Evolutionary conservation across 768 basidiomycete species (phyloP), one percentile per base, ranked within the genome.

Genomic region (Phanerodontia chrysosporium): DNA sequence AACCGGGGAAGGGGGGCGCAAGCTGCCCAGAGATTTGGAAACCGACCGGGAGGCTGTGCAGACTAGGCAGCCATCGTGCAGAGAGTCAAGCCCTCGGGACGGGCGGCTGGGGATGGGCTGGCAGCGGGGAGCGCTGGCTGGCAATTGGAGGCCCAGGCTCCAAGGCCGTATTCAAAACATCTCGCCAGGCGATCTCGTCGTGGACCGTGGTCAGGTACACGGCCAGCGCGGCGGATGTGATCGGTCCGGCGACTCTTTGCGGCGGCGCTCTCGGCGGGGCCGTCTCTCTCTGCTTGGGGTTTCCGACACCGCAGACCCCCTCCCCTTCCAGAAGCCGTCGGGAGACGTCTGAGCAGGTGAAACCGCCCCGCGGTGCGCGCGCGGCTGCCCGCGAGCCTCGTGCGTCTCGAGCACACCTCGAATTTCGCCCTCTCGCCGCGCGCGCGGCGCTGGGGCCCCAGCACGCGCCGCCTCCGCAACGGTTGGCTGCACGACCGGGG

Each of bases 201-300:
- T 10, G 49, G 6, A 6, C 32, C 32, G 7, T n/a, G n/a, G n/a
- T n/a, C n/a, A n/a, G n/a, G n/a, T n/a, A n/a, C n/a, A n/a, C n/a
- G n/a, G n/a, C n/a, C n/a, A n/a, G n/a, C n/a, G 46, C 45, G 27
- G n/a, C 57, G 57, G 57, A 44, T 52, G 51, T 45, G 57, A 58
- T 58, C 57, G 57, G 22, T 29, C 21, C 21, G 35, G 29, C 42
- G 51, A 45, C 58, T 36, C 16, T 46, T 52, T 51, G 44, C 49
- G 42, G 44, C 58, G 49, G 27, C n/a, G 58, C 51, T 18, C 51
- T 53, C 51, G 51, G 51, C 58, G 58, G 44, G 44, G 21, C 51
- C 58, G 58, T 52, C 27, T 49, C 28, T 12, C n/a, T 21, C n/a
- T 39, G 32, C 32, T 13, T 42, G 21, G 51, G 51, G 28, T 21